Evolutionary conservation across 306 rosid species (phyloP).

Genomic region (Gastrolobium bilobum): DNA sequence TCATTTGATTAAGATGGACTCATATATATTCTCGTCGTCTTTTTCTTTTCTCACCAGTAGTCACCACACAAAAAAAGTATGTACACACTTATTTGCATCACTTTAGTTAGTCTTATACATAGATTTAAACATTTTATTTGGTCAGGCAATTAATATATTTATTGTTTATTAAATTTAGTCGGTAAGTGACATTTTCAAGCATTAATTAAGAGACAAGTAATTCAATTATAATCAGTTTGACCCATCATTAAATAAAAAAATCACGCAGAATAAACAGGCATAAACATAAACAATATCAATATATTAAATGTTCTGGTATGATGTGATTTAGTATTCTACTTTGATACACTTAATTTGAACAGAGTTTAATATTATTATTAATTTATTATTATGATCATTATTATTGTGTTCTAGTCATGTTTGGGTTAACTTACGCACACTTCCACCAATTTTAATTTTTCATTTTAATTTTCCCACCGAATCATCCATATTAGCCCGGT

Average conservation of each 20-base stretch:
- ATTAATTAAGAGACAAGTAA: constrained; percentile 16
- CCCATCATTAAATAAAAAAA: background rate
- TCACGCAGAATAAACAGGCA: background rate
- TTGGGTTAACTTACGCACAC: background rate
- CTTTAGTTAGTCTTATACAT: background rate
- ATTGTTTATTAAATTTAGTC: too few species aligned
- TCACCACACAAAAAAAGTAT: too few species aligned
- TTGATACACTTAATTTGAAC: background rate
- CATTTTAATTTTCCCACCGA: too few species aligned
- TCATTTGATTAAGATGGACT: too few species aligned
- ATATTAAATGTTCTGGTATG: background rate
- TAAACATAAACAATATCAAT: background rate
- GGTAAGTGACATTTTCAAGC: background rate
- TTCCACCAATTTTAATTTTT: background rate
- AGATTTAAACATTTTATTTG: background rate
- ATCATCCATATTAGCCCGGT: too few species aligned
- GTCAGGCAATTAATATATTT: background rate
- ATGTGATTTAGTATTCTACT: constrained; percentile 14
- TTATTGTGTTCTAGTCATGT: background rate
- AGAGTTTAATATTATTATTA: too few species aligned
- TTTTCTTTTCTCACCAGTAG: too few species aligned
- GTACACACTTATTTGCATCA: background rate
- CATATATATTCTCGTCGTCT: too few species aligned
- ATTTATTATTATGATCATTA: background rate
- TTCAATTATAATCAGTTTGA: background rate